phyloP scores from a whole-genome alignment of 2,329 filamentous ascomycete species.

The Penicillium freii region DNA sequence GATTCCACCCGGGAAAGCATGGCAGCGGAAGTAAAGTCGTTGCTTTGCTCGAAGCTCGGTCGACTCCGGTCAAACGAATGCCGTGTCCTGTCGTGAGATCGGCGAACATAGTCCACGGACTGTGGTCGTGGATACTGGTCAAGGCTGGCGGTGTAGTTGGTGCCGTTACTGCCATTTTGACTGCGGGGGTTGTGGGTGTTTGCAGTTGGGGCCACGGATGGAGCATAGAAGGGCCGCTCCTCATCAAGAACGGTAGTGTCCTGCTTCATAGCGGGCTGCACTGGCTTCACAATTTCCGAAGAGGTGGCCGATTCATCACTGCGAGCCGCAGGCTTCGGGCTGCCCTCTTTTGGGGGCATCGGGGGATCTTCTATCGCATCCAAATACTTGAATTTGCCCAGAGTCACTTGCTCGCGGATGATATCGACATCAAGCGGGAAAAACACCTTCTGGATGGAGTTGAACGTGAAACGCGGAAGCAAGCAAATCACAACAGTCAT shows the following conservation, averaged over 20 bases:
- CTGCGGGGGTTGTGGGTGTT: conserved; percentile 77
- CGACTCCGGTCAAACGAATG: conserved; percentile 83
- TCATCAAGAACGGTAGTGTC: conserved; percentile 77
- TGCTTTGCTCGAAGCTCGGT: conserved; percentile 80
- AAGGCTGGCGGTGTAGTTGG: conserved; percentile 69
- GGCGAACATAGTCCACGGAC: conserved; percentile 59
- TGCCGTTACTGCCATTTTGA: conserved; percentile 91
- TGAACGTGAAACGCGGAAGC: conserved; percentile 81
- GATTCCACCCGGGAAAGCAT: conserved; percentile 82
- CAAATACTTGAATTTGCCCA: conserved; percentile 78
- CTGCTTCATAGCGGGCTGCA: conserved; percentile 57
- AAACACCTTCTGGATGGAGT: conserved; percentile 89
- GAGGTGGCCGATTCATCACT: conserved; percentile 44
- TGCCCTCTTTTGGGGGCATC: conserved; percentile 48
- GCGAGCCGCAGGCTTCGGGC: conserved; percentile 33
- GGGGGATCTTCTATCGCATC: conserved; percentile 51
- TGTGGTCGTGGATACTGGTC: conserved; percentile 54
- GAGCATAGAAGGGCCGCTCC: conserved; percentile 86
- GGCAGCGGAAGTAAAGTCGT: conserved; percentile 87
- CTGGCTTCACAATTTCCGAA: conserved; percentile 46
- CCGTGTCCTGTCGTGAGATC: conserved; percentile 83
- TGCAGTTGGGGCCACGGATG: conserved; percentile 74
- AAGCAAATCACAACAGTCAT: conserved; percentile 79
- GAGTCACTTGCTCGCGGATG: conserved; percentile 82
- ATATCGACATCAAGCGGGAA: conserved; percentile 93